Percentiles rank a stretch among this genome's conserved stretches.
Conservation (phyloP, 2,329 filamentous ascomycete genomes). For the Nothophoma quercina region DNA sequence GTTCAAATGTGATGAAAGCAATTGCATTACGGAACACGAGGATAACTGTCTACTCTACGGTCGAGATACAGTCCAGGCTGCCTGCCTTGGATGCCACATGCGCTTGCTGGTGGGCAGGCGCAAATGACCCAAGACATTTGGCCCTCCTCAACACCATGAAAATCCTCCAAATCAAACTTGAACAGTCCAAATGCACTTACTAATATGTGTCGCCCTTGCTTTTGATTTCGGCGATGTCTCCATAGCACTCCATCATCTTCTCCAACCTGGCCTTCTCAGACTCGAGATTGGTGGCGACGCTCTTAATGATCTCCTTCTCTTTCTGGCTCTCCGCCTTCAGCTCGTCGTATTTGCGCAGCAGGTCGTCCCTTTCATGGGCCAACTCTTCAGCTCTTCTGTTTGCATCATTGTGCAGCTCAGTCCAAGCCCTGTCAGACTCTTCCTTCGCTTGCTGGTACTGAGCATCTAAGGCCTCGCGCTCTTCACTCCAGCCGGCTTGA, state of each 20-base stretch:
- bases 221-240: slow-evolving; percentile 53
- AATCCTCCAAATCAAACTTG: slow-evolving; percentile 23
- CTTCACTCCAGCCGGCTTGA: slow-evolving; percentile 60
- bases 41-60: slow-evolving; percentile 19
- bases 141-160: slow-evolving; percentile 20
- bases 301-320: slow-evolving; percentile 49
- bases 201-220: slow-evolving; percentile 54
- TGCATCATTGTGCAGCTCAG: slow-evolving; percentile 49
- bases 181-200: slow-evolving; percentile 49
- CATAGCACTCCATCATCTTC: slow-evolving; percentile 53
- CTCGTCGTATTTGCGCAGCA: slow-evolving; percentile 41
- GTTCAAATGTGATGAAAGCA: slow-evolving; percentile 20
- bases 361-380: slow-evolving; percentile 46
- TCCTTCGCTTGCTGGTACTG: slow-evolving; percentile 50
- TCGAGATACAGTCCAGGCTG: slow-evolving; percentile 22
- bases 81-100: slow-evolving; percentile 19
- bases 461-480: slow-evolving; percentile 54
- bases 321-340: slow-evolving; percentile 45
- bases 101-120: slow-evolving; percentile 15
- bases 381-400: slow-evolving; percentile 44
- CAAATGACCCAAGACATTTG: slow-evolving; percentile 23
- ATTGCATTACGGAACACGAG: slow-evolving; percentile 37
- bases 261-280: slow-evolving; percentile 53
- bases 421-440: slow-evolving; percentile 56
- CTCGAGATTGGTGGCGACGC: slow-evolving; percentile 50